A percentile compares a stretch with the other conserved stretches of the same genome.
phyloP scores from a whole-genome alignment of 352 stramenopile species.

The Phytophthora tentaculata region DNA sequence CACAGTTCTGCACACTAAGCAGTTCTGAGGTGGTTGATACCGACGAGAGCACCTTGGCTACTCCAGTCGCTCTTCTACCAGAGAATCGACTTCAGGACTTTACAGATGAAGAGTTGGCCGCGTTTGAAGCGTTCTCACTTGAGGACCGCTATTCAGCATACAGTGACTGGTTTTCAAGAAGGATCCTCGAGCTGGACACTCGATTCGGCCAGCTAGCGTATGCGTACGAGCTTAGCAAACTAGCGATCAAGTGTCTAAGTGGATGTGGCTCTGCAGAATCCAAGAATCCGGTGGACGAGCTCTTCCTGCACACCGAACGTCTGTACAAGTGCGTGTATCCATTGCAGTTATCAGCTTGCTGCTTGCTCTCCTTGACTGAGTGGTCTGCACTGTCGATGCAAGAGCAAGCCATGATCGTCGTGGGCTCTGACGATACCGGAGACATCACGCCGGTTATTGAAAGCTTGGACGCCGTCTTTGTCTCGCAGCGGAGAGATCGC shows the following conservation, averaged over 20 bases:
- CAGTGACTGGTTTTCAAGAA: constrained; percentile 53
- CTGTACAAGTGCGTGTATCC: constrained; percentile 68
- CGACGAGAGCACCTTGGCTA: constrained; percentile 19
- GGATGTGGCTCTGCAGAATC: constrained; percentile 30
- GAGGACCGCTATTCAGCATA: constrained; percentile 43
- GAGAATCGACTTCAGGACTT: constrained; percentile 59
- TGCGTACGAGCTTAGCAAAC: constrained; percentile 50
- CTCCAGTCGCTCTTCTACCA: constrained; percentile 31
- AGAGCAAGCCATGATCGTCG: constrained; percentile 59
- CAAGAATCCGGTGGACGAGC: constrained; percentile 49
- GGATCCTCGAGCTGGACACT: constrained; percentile 64
- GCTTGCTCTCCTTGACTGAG: constrained; percentile 51
- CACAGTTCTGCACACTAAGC: constrained; percentile 54
- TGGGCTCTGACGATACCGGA: constrained; percentile 32
- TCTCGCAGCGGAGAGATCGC: constrained; percentile 43
- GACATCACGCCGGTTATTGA: constrained; percentile 38
- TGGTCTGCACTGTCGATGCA: constrained; percentile 64
- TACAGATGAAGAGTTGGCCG: constrained; percentile 39
- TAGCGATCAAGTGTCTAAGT: constrained; percentile 43
- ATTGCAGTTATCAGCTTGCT: constrained; percentile 49
- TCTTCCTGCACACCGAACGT: constrained; percentile 58
- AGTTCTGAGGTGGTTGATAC: background rate
- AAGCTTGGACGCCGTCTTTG: constrained; percentile 56
- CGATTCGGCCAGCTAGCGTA: constrained; percentile 62
- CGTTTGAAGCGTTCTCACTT: constrained; percentile 43